Percentiles rank a stretch among this genome's conserved stretches.
Evolutionary conservation across 2,329 filamentous ascomycete species (phyloP).

Genomic region (Clarireedia homoeocarpa): DNA sequence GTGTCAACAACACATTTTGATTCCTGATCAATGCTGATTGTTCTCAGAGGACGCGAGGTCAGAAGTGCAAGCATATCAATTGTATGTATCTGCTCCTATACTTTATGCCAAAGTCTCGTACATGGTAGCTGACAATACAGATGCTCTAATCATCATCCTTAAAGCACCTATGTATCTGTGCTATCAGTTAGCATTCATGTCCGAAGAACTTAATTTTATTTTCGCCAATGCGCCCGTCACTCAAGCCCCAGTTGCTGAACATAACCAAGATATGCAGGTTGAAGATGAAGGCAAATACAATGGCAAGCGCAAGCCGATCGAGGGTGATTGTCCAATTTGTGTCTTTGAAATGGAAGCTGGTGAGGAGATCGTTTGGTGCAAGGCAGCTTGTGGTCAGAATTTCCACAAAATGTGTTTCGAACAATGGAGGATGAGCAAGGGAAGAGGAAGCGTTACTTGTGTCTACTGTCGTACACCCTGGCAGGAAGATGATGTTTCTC

Average conservation of each 20-base stretch:
- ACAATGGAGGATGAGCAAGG: constrained; percentile 44
- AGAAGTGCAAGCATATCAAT: constrained; percentile 20
- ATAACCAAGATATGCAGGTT: background rate
- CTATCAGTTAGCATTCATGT: constrained; percentile 16
- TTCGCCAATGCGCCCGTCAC: constrained; percentile 17
- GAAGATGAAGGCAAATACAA: constrained; percentile 11
- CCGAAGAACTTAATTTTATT: constrained; percentile 14
- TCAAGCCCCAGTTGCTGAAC: constrained; percentile 6
- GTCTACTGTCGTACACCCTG: constrained; percentile 53
- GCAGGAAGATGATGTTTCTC: constrained; percentile 34
- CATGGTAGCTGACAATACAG: background rate
- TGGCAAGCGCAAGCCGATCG: constrained; percentile 16
- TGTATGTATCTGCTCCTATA: constrained; percentile 5
- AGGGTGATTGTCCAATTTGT: constrained; percentile 18
- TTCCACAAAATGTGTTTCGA: constrained; percentile 46
- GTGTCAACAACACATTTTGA: background rate
- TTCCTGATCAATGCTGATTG: background rate
- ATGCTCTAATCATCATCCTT: constrained; percentile 17
- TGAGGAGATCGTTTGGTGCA: constrained; percentile 47
- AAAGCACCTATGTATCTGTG: constrained; percentile 15
- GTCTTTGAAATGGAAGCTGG: constrained; percentile 23
- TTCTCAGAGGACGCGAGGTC: constrained; percentile 12
- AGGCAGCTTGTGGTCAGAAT: constrained; percentile 47
- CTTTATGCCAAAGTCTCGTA: background rate
- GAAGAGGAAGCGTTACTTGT: constrained; percentile 40